These are phyloP conservation scores for Metschnikowia proteae DNA, from an alignment of 805 yeast genomes.

Conservation along the genomic window DNA sequence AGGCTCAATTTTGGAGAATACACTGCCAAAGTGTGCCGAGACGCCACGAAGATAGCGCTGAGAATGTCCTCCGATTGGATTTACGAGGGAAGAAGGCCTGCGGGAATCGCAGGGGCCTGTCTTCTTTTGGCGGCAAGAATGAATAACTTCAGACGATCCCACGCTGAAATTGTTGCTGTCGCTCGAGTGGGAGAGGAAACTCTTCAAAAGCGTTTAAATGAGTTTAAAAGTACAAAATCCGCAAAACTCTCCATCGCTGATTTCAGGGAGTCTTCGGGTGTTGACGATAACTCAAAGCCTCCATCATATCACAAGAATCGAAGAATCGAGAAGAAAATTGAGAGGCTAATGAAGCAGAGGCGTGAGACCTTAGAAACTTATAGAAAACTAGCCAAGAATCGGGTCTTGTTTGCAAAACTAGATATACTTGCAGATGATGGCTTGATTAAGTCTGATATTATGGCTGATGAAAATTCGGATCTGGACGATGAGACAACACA, in stretches of 20 bases:
- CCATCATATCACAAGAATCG: conserved; percentile 76
- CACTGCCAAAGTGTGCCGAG: conserved; percentile 71
- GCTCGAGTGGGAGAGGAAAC: conserved; percentile 96
- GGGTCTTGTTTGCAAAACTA: conserved; percentile 8
- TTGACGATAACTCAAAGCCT: conserved; percentile 56
- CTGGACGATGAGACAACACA: conserved; percentile 3
- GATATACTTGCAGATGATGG: background rate
- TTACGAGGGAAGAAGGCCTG: conserved; percentile 94
- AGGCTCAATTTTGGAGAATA: conserved; percentile 75
- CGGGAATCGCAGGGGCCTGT: conserved; percentile 98
- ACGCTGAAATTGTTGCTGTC: conserved; percentile 89
- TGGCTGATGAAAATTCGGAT: conserved; percentile 10
- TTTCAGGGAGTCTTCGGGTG: conserved; percentile 53
- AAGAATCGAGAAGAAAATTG: conserved; percentile 41
- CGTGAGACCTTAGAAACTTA: conserved; percentile 20
- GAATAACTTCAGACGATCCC: conserved; percentile 91
- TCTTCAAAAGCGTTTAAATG: conserved; percentile 82
- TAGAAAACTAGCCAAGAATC: conserved; percentile 20
- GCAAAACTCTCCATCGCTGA: conserved; percentile 68
- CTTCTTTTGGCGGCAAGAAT: conserved; percentile 89
- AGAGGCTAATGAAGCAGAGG: conserved; percentile 23
- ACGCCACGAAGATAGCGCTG: conserved; percentile 81
- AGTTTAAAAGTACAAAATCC: conserved; percentile 74
- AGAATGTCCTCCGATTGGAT: conserved; percentile 96
- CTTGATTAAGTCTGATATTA: background rate